A percentile compares a stretch with the other conserved stretches of the same genome.
phyloP scores from a whole-genome alignment of 1,284 basidiomycete genomes.

The Ustilago sp. region DNA sequence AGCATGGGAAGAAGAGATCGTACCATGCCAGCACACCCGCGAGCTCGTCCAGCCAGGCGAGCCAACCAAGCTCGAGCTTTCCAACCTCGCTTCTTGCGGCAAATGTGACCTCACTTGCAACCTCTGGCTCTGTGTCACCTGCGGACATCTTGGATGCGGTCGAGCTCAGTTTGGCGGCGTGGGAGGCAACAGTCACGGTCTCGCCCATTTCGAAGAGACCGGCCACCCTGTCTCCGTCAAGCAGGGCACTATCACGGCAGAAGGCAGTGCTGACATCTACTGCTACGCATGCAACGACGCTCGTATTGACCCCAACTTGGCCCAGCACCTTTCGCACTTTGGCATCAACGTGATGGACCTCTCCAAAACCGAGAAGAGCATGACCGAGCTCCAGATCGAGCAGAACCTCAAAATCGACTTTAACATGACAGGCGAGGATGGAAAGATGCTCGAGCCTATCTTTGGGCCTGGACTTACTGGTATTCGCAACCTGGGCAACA shows the following conservation, averaged over 20 bases:
- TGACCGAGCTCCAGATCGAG: constrained; percentile 97
- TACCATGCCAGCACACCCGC: constrained; percentile 86
- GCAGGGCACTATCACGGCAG: constrained; percentile 94
- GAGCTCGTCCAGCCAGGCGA: constrained; percentile 75
- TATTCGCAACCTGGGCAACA: constrained; percentile 92
- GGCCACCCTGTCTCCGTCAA: constrained; percentile 90
- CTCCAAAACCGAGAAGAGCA: constrained; percentile 94
- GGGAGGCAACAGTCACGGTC: constrained; percentile 89
- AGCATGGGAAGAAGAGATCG: constrained; percentile 96
- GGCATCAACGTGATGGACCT: constrained; percentile 87
- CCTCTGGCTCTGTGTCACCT: constrained; percentile 90
- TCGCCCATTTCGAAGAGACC: constrained; percentile 82
- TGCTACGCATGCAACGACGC: constrained; percentile 94
- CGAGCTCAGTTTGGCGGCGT: constrained; percentile 86
- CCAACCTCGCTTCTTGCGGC: constrained; percentile 47
- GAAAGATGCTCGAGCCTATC: constrained; percentile 85
- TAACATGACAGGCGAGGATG: constrained; percentile 89
- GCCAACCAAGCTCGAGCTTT: constrained; percentile 53
- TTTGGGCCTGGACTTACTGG: constrained; percentile 92
- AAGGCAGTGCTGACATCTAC: constrained; percentile 92
- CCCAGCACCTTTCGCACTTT: constrained; percentile 81
- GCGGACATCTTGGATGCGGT: constrained; percentile 94
- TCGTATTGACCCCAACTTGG: constrained; percentile 82
- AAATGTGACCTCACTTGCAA: constrained; percentile 73
- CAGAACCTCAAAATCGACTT: constrained; percentile 97